These are phyloP conservation scores for Yarrowia sp. DNA, from an alignment of 805 yeast genomes.

Conservation along the genomic window DNA sequence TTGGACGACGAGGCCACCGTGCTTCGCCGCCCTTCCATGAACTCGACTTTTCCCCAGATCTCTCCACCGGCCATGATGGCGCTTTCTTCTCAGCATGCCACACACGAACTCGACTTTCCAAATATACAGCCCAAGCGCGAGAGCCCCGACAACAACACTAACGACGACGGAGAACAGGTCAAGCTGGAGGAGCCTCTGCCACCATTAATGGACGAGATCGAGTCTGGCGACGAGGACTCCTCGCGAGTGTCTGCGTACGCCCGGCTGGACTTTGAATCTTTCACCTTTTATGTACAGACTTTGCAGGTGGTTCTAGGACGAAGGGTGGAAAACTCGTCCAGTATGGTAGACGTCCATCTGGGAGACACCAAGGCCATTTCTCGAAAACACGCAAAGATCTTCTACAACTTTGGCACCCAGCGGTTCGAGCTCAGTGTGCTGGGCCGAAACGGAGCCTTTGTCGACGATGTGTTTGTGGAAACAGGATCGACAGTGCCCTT, in stretches of 20 bases:
- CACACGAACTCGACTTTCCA: constrained; percentile 37
- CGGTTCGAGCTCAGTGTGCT: constrained; percentile 88
- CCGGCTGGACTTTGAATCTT: constrained; percentile 83
- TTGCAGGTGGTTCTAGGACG: constrained; percentile 94
- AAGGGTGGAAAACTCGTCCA: constrained; percentile 69
- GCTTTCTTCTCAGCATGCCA: constrained; percentile 25
- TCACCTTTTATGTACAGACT: constrained; percentile 95
- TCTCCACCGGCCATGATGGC: constrained; percentile 37
- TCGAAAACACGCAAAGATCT: constrained; percentile 92
- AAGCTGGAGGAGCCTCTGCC: constrained; percentile 32
- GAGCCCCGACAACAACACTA: constrained; percentile 22
- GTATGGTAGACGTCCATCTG: constrained; percentile 79
- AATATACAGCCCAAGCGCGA: constrained; percentile 34
- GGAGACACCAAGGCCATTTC: constrained; percentile 94
- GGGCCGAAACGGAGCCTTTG: constrained; percentile 97
- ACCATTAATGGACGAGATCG: constrained; percentile 28
- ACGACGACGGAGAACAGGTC: constrained; percentile 3
- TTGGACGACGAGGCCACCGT: constrained; percentile 35
- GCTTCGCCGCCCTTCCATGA: constrained; percentile 38
- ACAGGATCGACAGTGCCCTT: constrained; percentile 91
- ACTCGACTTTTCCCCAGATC: constrained; percentile 31
- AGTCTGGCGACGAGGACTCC: constrained; percentile 42
- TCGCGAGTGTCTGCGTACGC: constrained; percentile 55
- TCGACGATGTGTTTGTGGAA: constrained; percentile 87
- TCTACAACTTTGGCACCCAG: constrained; percentile 95